Base-by-base conservation (phyloP, 768 basidiomycete species). In the Rossbeevera mucosa region DNA sequence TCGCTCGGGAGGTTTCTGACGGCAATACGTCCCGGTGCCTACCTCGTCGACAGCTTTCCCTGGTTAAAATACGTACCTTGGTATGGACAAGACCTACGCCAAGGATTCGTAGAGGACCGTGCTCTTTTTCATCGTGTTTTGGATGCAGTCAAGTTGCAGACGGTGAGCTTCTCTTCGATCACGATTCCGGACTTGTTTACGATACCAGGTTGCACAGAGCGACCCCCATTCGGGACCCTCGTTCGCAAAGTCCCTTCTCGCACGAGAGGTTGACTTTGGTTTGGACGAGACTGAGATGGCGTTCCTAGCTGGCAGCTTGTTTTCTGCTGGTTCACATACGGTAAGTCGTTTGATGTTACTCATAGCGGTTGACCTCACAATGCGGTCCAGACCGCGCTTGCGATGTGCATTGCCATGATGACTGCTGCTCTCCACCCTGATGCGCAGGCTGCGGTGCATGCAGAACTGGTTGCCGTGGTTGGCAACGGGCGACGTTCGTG, bases 261-360 rank as follows among this genome's bases (percentile, higher is more conserved):
- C 80, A 50, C 73, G 72, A 16, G 79, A 80, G 55, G 52, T 58
- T 0, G 75, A 79, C 52, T 74, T 77, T 20, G 76, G 74, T 18
- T 71, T 83, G 8, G 68, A 76, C 3, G 74, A 80, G 53, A 67
- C 74, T 41, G 80, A 84, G 56, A 72, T 74, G 3, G 76, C 81
- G 0, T 84, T 82, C 59, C 73, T 84, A 16, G 79, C 78, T 2
- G 82, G 82, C 0, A 72, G 72, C 25, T 74, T 82, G 70, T 82
- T 82, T 57, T 74, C 80, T 33, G 81, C 80, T 24, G 80, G 81
- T 1, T 74, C 76, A 1, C 80, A 81, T 54, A 81, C 81, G 6
- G 71, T 71, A 48, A 3, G 63, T 26, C 9, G 5, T 31, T 28
- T 29, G 25, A 45, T 31, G 24, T n/a, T 14, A 31, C 20, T n/a